Base-by-base conservation (phyloP, 1,139 yeast genomes). In the Barnettozyma hawaiiensis region DNA sequence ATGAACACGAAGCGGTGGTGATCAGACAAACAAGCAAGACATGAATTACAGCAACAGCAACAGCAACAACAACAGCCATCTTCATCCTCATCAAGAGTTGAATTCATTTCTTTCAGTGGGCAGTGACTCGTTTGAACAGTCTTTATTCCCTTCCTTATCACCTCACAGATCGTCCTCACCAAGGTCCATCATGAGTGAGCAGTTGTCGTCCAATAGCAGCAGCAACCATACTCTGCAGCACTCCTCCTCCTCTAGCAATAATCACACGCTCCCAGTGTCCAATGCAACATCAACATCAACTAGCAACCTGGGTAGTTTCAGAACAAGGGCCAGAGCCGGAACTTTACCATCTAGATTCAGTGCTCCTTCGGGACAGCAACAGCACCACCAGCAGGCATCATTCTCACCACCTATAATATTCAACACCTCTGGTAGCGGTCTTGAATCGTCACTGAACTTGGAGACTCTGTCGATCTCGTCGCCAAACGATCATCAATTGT, bases 241-340 rank as follows among this genome's bases (percentile, higher is more conserved):
- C 35, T n/a, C n/a, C n/a, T n/a, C n/a, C n/a, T n/a, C n/a, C n/a
- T n/a, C n/a, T n/a, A 39, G 19, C 35, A 37, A 27, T 48, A 48
- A 36, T 47, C 39, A 31, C 8, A 24, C 11, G 20, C 52, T 16
- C 38, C 38, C 29, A 35, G 10, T 26, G 3, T 34, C 44, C 15
- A 41, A 26, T 14, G 18, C 40, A 3, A 37, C 43, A 7, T 37
- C 40, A 3, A 37, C 43, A 7, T 37, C 40, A 11, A 40, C 50
- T 1, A 48, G 50, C 34, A 49, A 47, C 31, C 41, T 65, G 34
- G 71, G 71, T 3, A 56, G 59, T 20, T 58, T 63, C 34, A 57
- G 67, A 51, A 47, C 71, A 14, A 65, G 82, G 50, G 69, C 73
- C 47, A 65, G 83, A 52, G 76, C 83, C 4, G 82, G 81, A 3